A percentile compares a stretch with the other conserved stretches of the same genome.
phyloP scores from a whole-genome alignment of 768 basidiomycete genomes.

The Leccinum uliginosum region DNA sequence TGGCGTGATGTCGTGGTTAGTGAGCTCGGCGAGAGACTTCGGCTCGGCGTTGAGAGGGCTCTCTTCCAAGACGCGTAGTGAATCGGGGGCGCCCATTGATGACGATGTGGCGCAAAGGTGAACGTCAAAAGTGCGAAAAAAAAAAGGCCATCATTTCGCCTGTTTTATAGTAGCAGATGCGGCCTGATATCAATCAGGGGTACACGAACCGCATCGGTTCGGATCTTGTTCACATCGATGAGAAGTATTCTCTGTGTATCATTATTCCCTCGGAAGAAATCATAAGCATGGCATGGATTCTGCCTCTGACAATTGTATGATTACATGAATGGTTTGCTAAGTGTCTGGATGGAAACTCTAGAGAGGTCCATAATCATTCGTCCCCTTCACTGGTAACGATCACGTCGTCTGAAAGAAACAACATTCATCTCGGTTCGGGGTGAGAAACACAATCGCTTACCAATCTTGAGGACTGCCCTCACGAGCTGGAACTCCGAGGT shows the following conservation, averaged over 20 bases:
- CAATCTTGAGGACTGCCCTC: slow-evolving; percentile 84
- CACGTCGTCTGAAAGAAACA: slow-evolving; percentile 60
- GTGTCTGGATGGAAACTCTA: slow-evolving; percentile 19
- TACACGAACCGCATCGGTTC: neutral
- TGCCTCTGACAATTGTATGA: slow-evolving; percentile 11
- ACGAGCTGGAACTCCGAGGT: slow-evolving; percentile 53
- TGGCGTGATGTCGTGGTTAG: slow-evolving; percentile 45
- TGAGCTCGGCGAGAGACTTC: slow-evolving; percentile 51
- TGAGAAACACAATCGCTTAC: slow-evolving; percentile 36
- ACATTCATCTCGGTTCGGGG: neutral
- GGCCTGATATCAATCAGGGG: neutral
- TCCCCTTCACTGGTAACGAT: slow-evolving; percentile 70
- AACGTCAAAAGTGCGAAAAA: neutral
- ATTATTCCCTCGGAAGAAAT: neutral
- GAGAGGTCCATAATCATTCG: slow-evolving; percentile 39
- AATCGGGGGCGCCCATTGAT: slow-evolving; percentile 19
- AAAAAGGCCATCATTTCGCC: neutral
- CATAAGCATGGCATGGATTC: neutral
- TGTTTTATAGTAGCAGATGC: neutral
- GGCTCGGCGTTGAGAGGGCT: slow-evolving; percentile 73
- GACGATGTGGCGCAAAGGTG: neutral
- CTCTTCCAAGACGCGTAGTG: slow-evolving; percentile 19
- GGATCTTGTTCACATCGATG: neutral
- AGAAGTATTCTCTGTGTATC: neutral
- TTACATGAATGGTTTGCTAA: slow-evolving; percentile 23